A percentile compares a stretch with the other conserved stretches of the same genome.
These are phyloP conservation scores for Orbilia javanica DNA, from an alignment of 2,329 filamentous ascomycete genomes.

Conservation along the genomic window DNA sequence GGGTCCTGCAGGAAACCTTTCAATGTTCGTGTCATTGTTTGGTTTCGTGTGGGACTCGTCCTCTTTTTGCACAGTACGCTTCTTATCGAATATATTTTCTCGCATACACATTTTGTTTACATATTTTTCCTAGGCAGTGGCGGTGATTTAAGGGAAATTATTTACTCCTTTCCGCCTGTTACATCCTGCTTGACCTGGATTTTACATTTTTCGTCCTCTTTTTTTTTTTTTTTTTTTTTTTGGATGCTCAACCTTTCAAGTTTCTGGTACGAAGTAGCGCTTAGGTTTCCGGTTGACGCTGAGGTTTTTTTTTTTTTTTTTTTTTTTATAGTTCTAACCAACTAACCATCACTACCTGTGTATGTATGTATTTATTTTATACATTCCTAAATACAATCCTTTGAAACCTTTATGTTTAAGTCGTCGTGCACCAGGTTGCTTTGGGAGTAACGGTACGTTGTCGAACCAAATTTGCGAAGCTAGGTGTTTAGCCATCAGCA, in stretches of 20 bases:
- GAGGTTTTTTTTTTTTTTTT: background rate
- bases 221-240: background rate
- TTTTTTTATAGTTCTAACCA: too few relatives aligned
- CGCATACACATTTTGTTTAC: background rate
- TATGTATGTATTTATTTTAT: constrained; percentile 17
- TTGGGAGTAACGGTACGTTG: too few relatives aligned
- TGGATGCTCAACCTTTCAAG: background rate
- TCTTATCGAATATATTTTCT: too few relatives aligned
- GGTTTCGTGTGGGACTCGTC: constrained; percentile 37
- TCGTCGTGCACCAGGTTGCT: too few relatives aligned
- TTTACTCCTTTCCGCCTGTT: background rate
- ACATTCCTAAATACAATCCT: background rate
- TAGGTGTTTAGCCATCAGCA: too few relatives aligned
- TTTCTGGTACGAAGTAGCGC: too few relatives aligned
- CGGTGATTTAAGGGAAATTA: background rate
- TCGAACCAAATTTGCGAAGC: too few relatives aligned
- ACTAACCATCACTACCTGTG: background rate
- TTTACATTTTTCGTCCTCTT: too few relatives aligned
- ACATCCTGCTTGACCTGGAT: too few relatives aligned
- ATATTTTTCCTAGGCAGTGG: background rate
- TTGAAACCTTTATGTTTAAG: background rate
- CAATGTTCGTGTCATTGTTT: constrained; percentile 46
- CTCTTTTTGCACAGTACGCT: background rate
- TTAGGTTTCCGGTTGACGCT: background rate
- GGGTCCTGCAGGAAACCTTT: constrained; percentile 42